Evolutionary conservation across 1,139 yeast genomes (phyloP), one percentile per base, ranked within the genome.

Genomic region (Sugiyamaella xylanicola): DNA sequence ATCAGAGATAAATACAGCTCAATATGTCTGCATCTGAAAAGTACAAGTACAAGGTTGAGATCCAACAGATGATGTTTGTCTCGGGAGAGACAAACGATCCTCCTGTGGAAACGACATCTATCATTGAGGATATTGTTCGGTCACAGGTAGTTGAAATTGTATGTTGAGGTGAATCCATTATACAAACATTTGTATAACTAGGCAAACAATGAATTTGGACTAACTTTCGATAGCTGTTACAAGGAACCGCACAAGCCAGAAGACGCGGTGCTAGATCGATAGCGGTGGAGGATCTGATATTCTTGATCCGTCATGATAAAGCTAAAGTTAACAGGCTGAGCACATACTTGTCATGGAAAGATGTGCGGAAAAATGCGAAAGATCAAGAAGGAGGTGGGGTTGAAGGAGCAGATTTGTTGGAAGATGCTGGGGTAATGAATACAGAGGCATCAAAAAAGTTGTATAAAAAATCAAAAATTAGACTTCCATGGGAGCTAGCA

Each of bases 1-100:
- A n/a, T n/a, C n/a, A n/a, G n/a, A n/a, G n/a, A n/a, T n/a, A 25
- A 25, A 25, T 5, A 25, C 29, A 16, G n/a, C 11, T 13, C 40
- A 50, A 39, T 8, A 56, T 53, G 57, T 39, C 55, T 4, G 52
- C 55, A 39, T 52, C 48, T 22, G 80, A 80, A 61, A 85, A 86
- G 68, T 85, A 87, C 73, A 83, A 85, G 68, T 90, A 89, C 69
- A 77, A 95, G 56, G 81, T 86, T 49, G 97, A 90, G 71, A 89
- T 90, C 65, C 96, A 89, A 70, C 96, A 91, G 75, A 95, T 93
- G 99, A 93, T 93, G 99, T 93, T 95, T 76, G 99, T 93, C 57
- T 82, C 87, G 58, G 99, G 99, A 1, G 98, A 93, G 71, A 84
- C 95, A 1, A 89, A 88, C 63, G 99, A 93, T 65, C 95, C 98